Evolutionary conservation across 2,329 filamentous ascomycete genomes (phyloP).

Genomic region (Penicillium vulpinum): DNA sequence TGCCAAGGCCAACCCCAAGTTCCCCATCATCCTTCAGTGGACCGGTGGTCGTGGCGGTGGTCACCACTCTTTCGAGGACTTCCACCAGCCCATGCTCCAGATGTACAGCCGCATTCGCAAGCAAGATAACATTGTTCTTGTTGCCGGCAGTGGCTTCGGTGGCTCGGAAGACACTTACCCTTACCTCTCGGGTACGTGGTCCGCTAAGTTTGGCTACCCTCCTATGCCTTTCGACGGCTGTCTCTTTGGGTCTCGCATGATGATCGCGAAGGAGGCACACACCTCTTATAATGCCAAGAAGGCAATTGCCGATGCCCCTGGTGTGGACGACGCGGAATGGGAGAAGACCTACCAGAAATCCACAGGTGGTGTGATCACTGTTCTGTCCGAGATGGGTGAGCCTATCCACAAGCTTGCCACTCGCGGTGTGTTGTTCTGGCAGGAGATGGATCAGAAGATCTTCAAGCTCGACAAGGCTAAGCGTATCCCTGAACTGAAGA

Average conservation of each 20-base stretch:
- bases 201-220: constrained; percentile 80
- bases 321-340: constrained; percentile 80
- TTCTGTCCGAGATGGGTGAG: constrained; percentile 98
- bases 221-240: constrained; percentile 94
- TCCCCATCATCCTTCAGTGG: constrained; percentile 94
- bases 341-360: constrained; percentile 91
- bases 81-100: constrained; percentile 85
- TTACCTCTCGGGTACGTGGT: constrained; percentile 87
- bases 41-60: constrained; percentile 91
- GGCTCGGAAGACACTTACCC: constrained; percentile 88
- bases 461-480: constrained; percentile 96
- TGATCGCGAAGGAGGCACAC: constrained; percentile 90
- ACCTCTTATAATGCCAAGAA: constrained; percentile 86
- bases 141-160: constrained; percentile 90
- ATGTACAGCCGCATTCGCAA: constrained; percentile 89
- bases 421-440: constrained; percentile 93
- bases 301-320: constrained; percentile 82
- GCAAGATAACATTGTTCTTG: constrained; percentile 80
- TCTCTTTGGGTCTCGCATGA: constrained; percentile 88
- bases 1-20: constrained; percentile 87
- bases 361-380: constrained; percentile 91
- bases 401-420: constrained; percentile 99
- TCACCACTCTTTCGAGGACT: constrained; percentile 93
- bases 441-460: constrained; percentile 98
- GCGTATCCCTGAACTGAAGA: constrained; percentile 81